These are phyloP conservation scores for Penicillium sp. DNA, from an alignment of 2,329 filamentous ascomycete species.

Conservation along the genomic window DNA sequence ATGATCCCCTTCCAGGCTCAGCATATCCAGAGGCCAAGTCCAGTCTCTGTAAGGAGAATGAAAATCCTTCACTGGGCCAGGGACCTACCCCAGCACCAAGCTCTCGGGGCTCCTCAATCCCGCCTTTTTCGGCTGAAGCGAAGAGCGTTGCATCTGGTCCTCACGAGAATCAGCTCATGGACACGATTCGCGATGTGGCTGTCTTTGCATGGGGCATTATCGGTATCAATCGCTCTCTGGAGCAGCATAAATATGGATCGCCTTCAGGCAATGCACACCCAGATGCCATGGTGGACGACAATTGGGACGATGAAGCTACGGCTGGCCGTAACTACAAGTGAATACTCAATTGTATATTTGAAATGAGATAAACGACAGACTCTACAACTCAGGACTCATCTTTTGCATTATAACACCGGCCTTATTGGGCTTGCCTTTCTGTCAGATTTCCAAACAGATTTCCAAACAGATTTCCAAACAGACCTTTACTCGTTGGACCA, in stretches of 20 bases:
- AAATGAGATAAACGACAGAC: slow-evolving; percentile 1
- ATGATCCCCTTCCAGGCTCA: slow-evolving; percentile 1
- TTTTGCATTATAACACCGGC: not conserved
- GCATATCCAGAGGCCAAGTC: slow-evolving; percentile 32
- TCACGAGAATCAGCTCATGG: slow-evolving; percentile 69
- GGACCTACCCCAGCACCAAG: not conserved
- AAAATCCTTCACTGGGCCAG: not conserved
- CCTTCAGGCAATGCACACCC: slow-evolving; percentile 57
- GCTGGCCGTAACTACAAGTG: slow-evolving; percentile 11
- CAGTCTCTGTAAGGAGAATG: slow-evolving; percentile 22
- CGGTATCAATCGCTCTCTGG: slow-evolving; percentile 69
- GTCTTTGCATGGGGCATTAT: slow-evolving; percentile 68
- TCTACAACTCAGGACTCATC: slow-evolving; percentile 6
- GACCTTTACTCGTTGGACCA: slow-evolving; percentile 74
- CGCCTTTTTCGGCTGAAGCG: slow-evolving; percentile 29
- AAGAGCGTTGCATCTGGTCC: slow-evolving; percentile 50
- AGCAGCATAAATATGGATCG: slow-evolving; percentile 63
- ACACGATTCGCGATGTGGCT: slow-evolving; percentile 77
- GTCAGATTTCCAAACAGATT: not conserved
- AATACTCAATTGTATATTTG: slow-evolving; percentile 3
- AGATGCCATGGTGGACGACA: slow-evolving; percentile 12
- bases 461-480: not conserved
- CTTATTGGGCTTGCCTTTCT: not conserved
- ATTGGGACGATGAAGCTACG: slow-evolving; percentile 7
- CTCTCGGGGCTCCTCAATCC: not conserved